Percentiles rank a stretch among this genome's conserved stretches.
phyloP scores from a whole-genome alignment of 2,329 filamentous ascomycete genomes.

The Furcasterigmium furcatum region DNA sequence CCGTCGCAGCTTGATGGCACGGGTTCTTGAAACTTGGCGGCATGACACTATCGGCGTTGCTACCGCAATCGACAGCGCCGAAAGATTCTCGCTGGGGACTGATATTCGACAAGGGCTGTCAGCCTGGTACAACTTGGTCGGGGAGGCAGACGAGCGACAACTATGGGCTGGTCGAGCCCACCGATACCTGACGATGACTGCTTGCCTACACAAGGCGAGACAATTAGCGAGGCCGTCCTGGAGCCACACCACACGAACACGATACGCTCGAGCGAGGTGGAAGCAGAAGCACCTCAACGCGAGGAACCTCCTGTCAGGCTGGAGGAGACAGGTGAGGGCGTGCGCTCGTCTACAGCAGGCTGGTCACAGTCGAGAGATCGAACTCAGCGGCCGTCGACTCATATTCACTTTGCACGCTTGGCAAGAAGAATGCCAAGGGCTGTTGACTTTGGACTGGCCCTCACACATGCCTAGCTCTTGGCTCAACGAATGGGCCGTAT shows the following conservation, averaged over 20 bases:
- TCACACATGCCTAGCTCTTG: conserved; percentile 7
- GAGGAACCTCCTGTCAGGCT: neutral
- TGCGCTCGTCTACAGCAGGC: neutral
- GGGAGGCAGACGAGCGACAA: no score
- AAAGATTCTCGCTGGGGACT: no score
- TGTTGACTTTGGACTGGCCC: conserved; percentile 1
- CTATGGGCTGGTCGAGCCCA: neutral
- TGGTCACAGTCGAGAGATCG: neutral
- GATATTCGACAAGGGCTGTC: neutral
- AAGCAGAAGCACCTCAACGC: neutral
- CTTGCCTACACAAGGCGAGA: neutral
- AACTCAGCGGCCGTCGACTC: neutral
- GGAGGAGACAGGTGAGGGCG: neutral
- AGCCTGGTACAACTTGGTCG: neutral
- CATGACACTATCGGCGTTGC: neutral
- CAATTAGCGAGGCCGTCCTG: neutral
- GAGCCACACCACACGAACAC: neutral
- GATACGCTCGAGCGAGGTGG: neutral
- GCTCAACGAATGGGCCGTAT: conserved; percentile 11
- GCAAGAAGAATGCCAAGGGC: conserved; percentile 5
- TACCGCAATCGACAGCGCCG: neutral
- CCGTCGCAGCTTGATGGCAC: neutral
- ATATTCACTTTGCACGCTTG: conserved; percentile 3
- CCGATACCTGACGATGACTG: neutral
- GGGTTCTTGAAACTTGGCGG: neutral